A percentile compares a stretch with the other conserved stretches of the same genome.
These are phyloP conservation scores for Glycine latifolia DNA, from an alignment of 306 rosid genomes.

Conservation along the genomic window DNA sequence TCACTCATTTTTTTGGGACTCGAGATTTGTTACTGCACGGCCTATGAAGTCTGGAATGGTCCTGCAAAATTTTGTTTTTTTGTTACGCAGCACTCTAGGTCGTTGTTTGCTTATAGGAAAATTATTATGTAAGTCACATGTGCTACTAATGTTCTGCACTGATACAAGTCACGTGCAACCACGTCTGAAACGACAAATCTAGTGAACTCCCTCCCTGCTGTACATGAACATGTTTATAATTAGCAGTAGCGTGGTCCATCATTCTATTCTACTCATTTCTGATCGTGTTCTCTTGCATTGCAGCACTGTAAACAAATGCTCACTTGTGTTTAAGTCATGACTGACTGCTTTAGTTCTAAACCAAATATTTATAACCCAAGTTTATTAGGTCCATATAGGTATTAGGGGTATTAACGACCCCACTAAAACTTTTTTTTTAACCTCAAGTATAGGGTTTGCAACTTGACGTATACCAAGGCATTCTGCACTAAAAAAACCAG, in stretches of 20 bases:
- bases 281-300: neutral
- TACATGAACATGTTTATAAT: neutral
- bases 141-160: conserved; percentile 21
- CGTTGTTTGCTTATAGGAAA: conserved; percentile 17
- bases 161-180: conserved; percentile 29
- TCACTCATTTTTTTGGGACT: too few species aligned
- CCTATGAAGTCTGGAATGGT: neutral
- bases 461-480: too few species aligned
- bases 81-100: conserved; percentile 9
- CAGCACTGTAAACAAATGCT: neutral
- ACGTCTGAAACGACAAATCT: conserved; percentile 29
- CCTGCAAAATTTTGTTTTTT: conserved; percentile 1
- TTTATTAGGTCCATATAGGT: neutral
- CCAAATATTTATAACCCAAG: neutral
- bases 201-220: neutral
- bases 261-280: neutral
- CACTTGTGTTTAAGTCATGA: neutral
- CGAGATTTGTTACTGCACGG: neutral
- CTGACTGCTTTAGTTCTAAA: neutral
- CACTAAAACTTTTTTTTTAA: too few species aligned
- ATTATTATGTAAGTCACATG: conserved; percentile 41
- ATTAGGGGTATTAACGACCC: too few species aligned
- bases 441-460: too few species aligned
- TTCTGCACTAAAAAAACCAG: too few species aligned
- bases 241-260: conserved; percentile 30